Conservation (phyloP, 768 basidiomycete species). For the Russula abietina region DNA sequence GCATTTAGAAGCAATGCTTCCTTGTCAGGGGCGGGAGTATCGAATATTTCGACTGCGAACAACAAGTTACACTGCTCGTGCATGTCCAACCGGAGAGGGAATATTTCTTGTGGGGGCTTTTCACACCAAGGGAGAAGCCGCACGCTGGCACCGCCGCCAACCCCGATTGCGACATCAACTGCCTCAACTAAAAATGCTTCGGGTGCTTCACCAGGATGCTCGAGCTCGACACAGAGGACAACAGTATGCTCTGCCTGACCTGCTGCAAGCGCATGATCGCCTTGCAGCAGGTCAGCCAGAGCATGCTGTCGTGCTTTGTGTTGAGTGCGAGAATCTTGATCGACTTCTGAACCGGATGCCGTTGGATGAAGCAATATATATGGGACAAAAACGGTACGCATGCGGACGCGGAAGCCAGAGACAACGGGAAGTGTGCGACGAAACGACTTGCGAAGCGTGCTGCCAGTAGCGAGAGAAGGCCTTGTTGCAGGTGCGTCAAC, state of each 20-base stretch:
- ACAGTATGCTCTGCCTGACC: conserved; percentile 80
- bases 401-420: conserved; percentile 82
- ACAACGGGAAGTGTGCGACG: conserved; percentile 72
- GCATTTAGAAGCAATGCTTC: conserved; percentile 29
- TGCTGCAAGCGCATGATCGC: conserved; percentile 46
- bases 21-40: conserved; percentile 52
- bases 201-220: conserved; percentile 63
- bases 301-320: too few species aligned
- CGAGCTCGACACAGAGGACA: conserved; percentile 86
- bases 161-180: conserved; percentile 62
- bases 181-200: conserved; percentile 72
- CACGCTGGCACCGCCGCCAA: conserved; percentile 54
- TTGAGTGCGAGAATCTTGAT: conserved; percentile 27
- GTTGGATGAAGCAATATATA: conserved; percentile 55
- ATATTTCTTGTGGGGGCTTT: conserved; percentile 38
- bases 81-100: conserved; percentile 67
- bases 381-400: conserved; percentile 92
- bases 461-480: conserved; percentile 35
- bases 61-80: conserved; percentile 84
- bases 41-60: conserved; percentile 81
- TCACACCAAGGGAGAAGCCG: conserved; percentile 48
- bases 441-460: conserved; percentile 81
- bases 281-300: conserved; percentile 16
- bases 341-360: conserved; percentile 33
- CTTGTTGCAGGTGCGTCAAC: conserved; percentile 32